Base-by-base conservation (phyloP, 1,284 basidiomycete species). In the Irpex sp. region DNA sequence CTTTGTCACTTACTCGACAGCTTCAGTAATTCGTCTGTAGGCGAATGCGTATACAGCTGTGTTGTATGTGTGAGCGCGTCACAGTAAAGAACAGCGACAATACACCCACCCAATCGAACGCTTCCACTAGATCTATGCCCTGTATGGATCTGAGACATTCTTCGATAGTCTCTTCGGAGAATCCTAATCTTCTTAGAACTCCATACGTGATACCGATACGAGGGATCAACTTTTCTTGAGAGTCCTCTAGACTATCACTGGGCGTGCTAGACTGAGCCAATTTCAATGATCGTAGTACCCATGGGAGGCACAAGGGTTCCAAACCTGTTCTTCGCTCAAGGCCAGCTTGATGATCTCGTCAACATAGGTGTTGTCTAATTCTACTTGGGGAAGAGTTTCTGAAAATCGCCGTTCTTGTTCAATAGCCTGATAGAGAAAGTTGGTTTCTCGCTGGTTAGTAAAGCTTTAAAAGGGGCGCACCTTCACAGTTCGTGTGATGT, bases 381-480 rank as follows among this genome's bases (percentile, higher is more conserved):
- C 85, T 31, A 97, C 76, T 49, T 73, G 78, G 8, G 87, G 83
- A 58, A 94, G 81, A 0, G 84, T 82, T 65, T 83, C 86, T 0
- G 95, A 84, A 63, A 88, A 83, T 26, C 94, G 86, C 63, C 89
- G 84, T 61, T 99, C 97, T 66, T 86, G 88, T 65, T 97, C 94
- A 64, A 98, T 87, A 15, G 82, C 78, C 95, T 97, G 66, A 8
- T 5, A n/a, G 19, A 17, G 17, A 50, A n/a, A n/a, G 19, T 17
- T 17, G 3, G 8, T n/a, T 7, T 50, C 7, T 50, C 49, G 19
- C 11, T n/a, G n/a, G 43, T n/a, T 46, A 3, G 35, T 37, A 31
- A 31, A 49, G 19, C 35, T 3, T 61, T 21, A 35, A 17, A 19
- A 54, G 33, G 8, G 50, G 68, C 76, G 19, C 59, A 84, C 86